phyloP scores from a whole-genome alignment of 2,329 filamentous ascomycete genomes.

The Fusarium verrucosum region DNA sequence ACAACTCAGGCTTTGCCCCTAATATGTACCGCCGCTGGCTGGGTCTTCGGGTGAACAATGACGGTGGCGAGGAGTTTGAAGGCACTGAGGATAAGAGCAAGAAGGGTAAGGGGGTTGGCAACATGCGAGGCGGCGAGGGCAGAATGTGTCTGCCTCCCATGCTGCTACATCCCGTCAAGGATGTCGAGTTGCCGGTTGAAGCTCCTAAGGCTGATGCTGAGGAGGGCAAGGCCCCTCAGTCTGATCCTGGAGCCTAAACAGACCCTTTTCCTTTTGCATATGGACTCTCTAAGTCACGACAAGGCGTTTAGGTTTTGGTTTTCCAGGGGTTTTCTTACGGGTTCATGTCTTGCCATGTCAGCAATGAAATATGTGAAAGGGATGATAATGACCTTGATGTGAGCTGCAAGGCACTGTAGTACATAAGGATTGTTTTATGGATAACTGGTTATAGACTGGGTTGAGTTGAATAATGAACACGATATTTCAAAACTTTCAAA shows the following conservation, averaged over 20 bases:
- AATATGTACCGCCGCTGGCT: constrained; percentile 89
- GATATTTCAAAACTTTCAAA: not conserved
- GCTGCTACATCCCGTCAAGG: constrained; percentile 89
- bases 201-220: constrained; percentile 59
- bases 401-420: constrained; percentile 24
- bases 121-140: constrained; percentile 75
- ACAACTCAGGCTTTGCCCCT: constrained; percentile 82
- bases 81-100: constrained; percentile 62
- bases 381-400: constrained; percentile 39
- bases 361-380: constrained; percentile 31
- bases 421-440: constrained; percentile 8
- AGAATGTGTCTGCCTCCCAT: constrained; percentile 92
- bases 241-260: constrained; percentile 57
- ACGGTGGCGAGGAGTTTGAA: constrained; percentile 81
- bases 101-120: constrained; percentile 58
- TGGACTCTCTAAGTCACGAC: constrained; percentile 20
- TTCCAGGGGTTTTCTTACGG: constrained; percentile 15
- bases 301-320: constrained; percentile 23
- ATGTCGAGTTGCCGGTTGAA: constrained; percentile 72
- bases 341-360: constrained; percentile 32
- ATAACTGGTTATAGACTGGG: constrained; percentile 22
- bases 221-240: constrained; percentile 47
- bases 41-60: constrained; percentile 80
- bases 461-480: constrained; percentile 12
- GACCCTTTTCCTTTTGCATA: constrained; percentile 4